These are phyloP conservation scores for Heliamphora pulchella DNA, from an alignment of 179 eudicot genomes.

Conservation along the genomic window DNA sequence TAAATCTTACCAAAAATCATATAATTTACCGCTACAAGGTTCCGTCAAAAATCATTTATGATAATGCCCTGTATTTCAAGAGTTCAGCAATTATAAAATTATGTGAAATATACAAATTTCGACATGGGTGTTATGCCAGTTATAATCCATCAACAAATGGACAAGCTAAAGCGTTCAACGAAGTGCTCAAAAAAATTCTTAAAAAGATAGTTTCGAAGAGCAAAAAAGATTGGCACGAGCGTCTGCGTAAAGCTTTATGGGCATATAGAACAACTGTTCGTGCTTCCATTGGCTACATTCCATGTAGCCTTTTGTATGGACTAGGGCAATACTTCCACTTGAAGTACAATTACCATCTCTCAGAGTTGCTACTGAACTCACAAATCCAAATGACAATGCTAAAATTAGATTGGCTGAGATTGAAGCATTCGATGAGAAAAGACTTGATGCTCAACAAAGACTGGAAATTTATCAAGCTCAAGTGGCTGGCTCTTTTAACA, in stretches of 20 bases:
- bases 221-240: constrained; percentile 6
- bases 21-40: not conserved
- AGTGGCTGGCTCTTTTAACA: not conserved
- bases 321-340: not conserved
- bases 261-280: constrained; percentile 5
- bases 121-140: not conserved
- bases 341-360: not conserved
- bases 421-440: not conserved
- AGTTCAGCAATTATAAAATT: not conserved
- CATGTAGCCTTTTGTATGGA: not conserved
- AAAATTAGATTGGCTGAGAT: constrained; percentile 5
- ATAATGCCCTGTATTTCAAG: constrained; percentile 1
- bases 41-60: not conserved
- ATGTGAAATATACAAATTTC: not conserved
- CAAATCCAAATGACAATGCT: constrained; percentile 10
- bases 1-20: not conserved
- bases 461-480: not conserved
- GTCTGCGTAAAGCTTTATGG: not conserved
- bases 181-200: not conserved
- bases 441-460: not conserved
- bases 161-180: not conserved
- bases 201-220: constrained; percentile 9
- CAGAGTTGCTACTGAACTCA: not conserved
- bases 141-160: constrained; percentile 10
- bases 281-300: not conserved